Conservation (phyloP, 176 grass and related monocot genomes). For the Carex pumila region DNA sequence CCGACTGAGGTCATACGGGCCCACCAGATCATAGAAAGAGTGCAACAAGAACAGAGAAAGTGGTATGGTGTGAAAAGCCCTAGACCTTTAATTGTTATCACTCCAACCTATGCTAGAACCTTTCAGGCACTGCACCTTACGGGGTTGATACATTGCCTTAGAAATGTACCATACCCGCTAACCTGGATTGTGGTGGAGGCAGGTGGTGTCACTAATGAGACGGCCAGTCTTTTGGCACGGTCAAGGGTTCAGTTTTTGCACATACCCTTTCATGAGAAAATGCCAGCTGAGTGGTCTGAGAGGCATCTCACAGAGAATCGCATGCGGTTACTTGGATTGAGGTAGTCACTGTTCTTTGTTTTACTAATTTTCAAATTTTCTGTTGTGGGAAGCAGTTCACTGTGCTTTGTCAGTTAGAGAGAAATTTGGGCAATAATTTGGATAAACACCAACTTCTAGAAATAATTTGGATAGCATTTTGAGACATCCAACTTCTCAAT, state of each 20-base stretch:
- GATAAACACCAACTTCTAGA: not conserved
- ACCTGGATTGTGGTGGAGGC: slow-evolving; percentile 95
- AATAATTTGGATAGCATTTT: not conserved
- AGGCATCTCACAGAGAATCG: slow-evolving; percentile 65
- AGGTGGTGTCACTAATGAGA: slow-evolving; percentile 67
- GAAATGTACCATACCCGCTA: slow-evolving; percentile 62
- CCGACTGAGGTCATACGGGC: slow-evolving; percentile 76
- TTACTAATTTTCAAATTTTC: not conserved
- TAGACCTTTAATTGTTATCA: slow-evolving; percentile 49
- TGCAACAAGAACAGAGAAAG: slow-evolving; percentile 75
- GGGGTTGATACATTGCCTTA: slow-evolving; percentile 71
- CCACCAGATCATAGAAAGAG: slow-evolving; percentile 77
- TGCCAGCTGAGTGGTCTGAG: slow-evolving; percentile 64
- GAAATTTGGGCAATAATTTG: not conserved
- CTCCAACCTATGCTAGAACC: slow-evolving; percentile 66
- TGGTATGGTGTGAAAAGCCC: slow-evolving; percentile 76
- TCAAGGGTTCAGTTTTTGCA: slow-evolving; percentile 56
- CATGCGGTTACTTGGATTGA: slow-evolving; percentile 68
- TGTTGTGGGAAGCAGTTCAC: not conserved
- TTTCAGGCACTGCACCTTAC: slow-evolving; percentile 90
- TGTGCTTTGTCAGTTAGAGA: not conserved
- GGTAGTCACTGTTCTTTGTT: slow-evolving; percentile 29
- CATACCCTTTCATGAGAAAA: slow-evolving; percentile 67
- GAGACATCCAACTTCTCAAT: not conserved
- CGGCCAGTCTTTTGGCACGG: slow-evolving; percentile 43